Conservation (phyloP, 1,284 basidiomycete species). For the Microbotryum scabiosae region DNA sequence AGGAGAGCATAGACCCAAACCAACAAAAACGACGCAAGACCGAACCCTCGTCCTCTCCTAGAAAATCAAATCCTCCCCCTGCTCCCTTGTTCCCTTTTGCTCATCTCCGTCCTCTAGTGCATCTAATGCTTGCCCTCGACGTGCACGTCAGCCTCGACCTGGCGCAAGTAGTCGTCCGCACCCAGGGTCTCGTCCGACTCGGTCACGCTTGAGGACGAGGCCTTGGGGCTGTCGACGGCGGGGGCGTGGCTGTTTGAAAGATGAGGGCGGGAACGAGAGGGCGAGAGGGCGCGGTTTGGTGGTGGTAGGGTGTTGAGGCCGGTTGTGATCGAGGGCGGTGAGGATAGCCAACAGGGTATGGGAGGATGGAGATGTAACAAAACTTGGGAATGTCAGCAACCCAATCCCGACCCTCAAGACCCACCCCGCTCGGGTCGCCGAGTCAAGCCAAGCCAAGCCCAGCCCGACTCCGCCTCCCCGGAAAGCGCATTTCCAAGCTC, state of each 20-base stretch:
- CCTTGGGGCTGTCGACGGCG: constrained; percentile 30
- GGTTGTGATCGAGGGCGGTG: background rate
- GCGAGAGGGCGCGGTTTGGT: background rate
- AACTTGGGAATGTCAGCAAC: background rate
- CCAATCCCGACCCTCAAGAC: background rate
- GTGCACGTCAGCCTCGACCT: constrained; percentile 37
- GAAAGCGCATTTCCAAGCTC: no score
- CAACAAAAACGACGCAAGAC: background rate
- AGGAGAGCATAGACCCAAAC: no score
- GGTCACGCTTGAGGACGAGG: constrained; percentile 19
- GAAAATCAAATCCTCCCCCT: background rate
- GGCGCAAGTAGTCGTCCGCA: constrained; percentile 39
- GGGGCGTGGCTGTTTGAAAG: constrained; percentile 32
- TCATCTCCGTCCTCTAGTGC: constrained; percentile 25
- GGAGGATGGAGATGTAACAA: background rate
- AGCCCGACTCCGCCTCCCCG: background rate
- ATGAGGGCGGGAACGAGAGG: no score
- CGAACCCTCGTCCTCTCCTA: background rate
- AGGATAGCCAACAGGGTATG: background rate
- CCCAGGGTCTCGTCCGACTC: constrained; percentile 31
- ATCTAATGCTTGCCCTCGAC: constrained; percentile 39
- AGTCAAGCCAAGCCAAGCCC: background rate
- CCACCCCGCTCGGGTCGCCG: no score
- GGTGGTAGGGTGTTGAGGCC: background rate
- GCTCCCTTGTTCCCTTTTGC: background rate